phyloP scores from a whole-genome alignment of 192 early-diverging fungal species.

The Phycomyces blakesleeanus region DNA sequence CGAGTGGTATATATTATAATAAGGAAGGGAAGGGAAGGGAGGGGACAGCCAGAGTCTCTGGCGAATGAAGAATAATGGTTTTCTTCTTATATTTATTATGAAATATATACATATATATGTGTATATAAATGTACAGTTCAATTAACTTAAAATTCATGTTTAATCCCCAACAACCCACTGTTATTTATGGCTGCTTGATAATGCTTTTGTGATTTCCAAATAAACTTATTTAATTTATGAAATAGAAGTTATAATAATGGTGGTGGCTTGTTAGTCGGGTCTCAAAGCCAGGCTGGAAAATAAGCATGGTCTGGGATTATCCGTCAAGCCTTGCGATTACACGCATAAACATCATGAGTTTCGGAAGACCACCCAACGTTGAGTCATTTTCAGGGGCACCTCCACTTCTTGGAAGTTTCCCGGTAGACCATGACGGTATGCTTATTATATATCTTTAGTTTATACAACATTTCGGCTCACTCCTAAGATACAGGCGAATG shows the following conservation, averaged over 20 bases:
- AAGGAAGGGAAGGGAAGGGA: not conserved
- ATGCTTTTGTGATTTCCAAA: too few relatives aligned
- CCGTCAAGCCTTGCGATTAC: not conserved
- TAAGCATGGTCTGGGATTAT: not conserved
- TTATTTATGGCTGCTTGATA: too few relatives aligned
- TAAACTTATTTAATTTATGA: too few relatives aligned
- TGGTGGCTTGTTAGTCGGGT: not conserved
- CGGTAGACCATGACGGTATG: conserved; percentile 77
- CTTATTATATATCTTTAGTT: not conserved
- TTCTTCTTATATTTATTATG: too few relatives aligned
- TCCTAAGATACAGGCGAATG: conserved; percentile 63
- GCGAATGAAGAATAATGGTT: too few relatives aligned
- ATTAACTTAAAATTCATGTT: too few relatives aligned
- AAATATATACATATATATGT: too few relatives aligned
- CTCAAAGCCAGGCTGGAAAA: not conserved
- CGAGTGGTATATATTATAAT: too few relatives aligned
- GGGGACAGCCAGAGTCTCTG: not conserved
- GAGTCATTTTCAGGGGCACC: conserved; percentile 61
- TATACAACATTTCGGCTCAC: not conserved
- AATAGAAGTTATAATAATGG: too few relatives aligned
- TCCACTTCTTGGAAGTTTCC: conserved; percentile 88
- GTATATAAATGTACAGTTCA: too few relatives aligned
- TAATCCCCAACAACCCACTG: too few relatives aligned
- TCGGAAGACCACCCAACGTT: conserved; percentile 67
- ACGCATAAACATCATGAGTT: conserved; percentile 55